Conservation (phyloP, 495 filamentous ascomycete genomes). For the Penicillium nucicola region DNA sequence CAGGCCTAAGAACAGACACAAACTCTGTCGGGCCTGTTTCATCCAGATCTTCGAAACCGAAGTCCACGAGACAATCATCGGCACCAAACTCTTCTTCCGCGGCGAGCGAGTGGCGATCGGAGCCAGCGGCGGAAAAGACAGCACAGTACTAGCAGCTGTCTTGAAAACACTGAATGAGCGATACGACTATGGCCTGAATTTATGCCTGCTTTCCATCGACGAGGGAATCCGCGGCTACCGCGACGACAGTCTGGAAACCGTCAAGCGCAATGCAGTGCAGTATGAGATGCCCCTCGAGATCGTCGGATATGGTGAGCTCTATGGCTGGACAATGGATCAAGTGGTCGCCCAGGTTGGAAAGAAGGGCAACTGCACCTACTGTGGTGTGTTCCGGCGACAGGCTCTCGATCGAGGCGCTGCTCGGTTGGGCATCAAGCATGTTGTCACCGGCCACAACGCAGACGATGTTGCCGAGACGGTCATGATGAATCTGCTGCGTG, state of each 20-base stretch:
- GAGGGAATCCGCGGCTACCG: slow-evolving; percentile 97
- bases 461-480: slow-evolving; percentile 99
- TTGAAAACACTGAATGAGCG: slow-evolving; percentile 93
- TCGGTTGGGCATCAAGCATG: slow-evolving; percentile 83
- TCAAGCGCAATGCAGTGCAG: slow-evolving; percentile 87
- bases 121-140: slow-evolving; percentile 96
- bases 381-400: slow-evolving; percentile 92
- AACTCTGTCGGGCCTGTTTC: slow-evolving; percentile 89
- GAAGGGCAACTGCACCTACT: slow-evolving; percentile 99
- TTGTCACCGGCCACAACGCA: slow-evolving; percentile 96
- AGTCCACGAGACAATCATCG: slow-evolving; percentile 86
- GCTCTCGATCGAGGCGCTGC: slow-evolving; percentile 91
- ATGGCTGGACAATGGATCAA: slow-evolving; percentile 99
- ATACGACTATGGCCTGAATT: slow-evolving; percentile 78
- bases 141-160: slow-evolving; percentile 90
- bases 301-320: slow-evolving; percentile 89
- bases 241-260: slow-evolving; percentile 92
- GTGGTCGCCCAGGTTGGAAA: slow-evolving; percentile 94
- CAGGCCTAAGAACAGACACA: slow-evolving; percentile 87
- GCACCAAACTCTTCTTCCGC: slow-evolving; percentile 70
- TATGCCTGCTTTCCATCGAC: slow-evolving; percentile 87
- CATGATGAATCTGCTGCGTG: slow-evolving; percentile 92
- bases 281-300: slow-evolving; percentile 89
- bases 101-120: slow-evolving; percentile 93
- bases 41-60: slow-evolving; percentile 84